Base-by-base conservation (phyloP, 345 rosid species). In the Sapria himalayana region DNA sequence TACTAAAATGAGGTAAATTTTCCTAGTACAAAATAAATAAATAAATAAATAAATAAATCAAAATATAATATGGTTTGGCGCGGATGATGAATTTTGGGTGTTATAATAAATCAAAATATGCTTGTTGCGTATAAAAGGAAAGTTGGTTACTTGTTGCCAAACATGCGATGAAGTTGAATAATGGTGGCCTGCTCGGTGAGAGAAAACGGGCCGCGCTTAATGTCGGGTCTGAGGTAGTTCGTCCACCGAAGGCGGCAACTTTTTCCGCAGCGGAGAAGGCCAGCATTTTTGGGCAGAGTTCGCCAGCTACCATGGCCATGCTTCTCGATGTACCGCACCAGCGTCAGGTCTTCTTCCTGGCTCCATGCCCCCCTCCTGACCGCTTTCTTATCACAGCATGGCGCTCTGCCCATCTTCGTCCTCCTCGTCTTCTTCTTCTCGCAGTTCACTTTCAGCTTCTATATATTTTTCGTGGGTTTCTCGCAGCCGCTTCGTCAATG, bases 321-420 rank as follows among this genome's bases (percentile, higher is more conserved):
- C 48, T 62, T 66, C 7, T 77, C 63, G 46, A 85, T 77, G 51
- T 77, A 85, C 31, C 67, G 78, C 37, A 65, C 25, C 42, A 85
- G 61, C 39, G 67, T 80, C 57, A 62, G 62, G 43, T 84, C 95
- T 58, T 84, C 95, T 47, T 84, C 95, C 12, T 73, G 57, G 3
- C 85, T 84, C 95, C 95, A 84, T 7, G 95, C 85, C 9, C 95
- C 95, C 61, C 64, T 84, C 66, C 74, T 84, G 15, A 76, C 71
- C 9, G 73, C 86, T 35, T 52, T 65, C 63, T 76, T 79, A 36
- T 79, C 89, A 40, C 93, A 84, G 54, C 93, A 85, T 47, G 93
- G 93, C 47, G 74, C 33, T 57, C 93, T 68, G 33, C 71, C 93
- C 95, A 84, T 84, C 25, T 48, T 25, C 43, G 15, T 35, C 20